Evolutionary conservation across 371 early-diverging fungal genomes (phyloP).

Genomic region (Chytridiales sp.): DNA sequence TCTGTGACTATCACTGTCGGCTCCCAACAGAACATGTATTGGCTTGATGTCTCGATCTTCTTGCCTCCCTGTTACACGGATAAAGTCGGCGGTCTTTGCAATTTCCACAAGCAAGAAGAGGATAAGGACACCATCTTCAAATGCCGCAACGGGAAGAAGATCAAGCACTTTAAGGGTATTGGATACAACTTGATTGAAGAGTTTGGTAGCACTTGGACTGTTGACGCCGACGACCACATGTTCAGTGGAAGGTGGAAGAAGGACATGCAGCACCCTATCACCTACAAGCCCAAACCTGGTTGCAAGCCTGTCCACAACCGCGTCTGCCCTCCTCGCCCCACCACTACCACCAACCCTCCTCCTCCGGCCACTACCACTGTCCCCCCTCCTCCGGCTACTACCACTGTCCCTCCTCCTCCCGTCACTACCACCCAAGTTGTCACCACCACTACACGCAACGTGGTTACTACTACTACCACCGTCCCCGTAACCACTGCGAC

Average conservation of each 20-base stretch:
- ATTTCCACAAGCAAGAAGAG: slow-evolving; percentile 5
- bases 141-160: background rate
- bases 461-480: too few relatives aligned
- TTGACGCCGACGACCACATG: slow-evolving; percentile 4
- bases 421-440: too few relatives aligned
- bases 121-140: background rate
- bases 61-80: slow-evolving; percentile 9
- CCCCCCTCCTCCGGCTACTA: too few relatives aligned
- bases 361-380: too few relatives aligned
- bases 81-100: slow-evolving; percentile 20
- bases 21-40: slow-evolving; percentile 3
- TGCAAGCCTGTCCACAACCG: background rate
- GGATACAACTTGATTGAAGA: too few relatives aligned
- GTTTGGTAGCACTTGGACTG: slow-evolving; percentile 3
- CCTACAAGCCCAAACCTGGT: slow-evolving; percentile 11
- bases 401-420: too few relatives aligned
- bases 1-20: slow-evolving; percentile 3
- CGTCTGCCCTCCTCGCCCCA: background rate
- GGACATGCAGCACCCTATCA: slow-evolving; percentile 1
- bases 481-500: too few relatives aligned
- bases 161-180: background rate
- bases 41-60: slow-evolving; percentile 4
- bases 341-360: too few relatives aligned
- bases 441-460: too few relatives aligned
- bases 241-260: background rate